Base-by-base conservation (phyloP, 2,329 filamentous ascomycete genomes). In the Cytospora piceicola region DNA sequence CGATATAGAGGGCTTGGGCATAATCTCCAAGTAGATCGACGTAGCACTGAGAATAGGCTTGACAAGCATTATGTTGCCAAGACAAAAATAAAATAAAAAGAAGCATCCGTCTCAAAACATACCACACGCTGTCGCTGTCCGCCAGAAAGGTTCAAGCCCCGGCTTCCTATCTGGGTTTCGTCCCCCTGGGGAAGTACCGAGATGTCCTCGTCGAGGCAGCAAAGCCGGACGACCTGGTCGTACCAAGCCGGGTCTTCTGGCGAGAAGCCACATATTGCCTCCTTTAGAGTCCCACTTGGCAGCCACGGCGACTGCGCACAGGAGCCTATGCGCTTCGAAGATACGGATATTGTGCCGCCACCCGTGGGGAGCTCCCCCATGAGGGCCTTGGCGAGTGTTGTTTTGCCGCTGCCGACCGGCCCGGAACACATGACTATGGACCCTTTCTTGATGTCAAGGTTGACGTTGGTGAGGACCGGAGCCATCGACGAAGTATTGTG, bases 101-200 rank as follows among this genome's bases (percentile, higher is more conserved):
- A 36, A 36, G 14, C 3, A 36, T 32, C 4, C 9, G 30, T 5
- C 3, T 14, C 34, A 36, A 15, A 36, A 42, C 36, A 42, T 79
- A 79, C 72, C 74, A 78, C 4, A 55, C 52, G 4, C 70, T 57
- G 32, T 71, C 59, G 53, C 20, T 71, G 69, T 20, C 70, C 70
- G 14, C 69, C 69, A 58, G 68, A 71, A 20, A 71, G 65, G 3
- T 57, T 49, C 6, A 59, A 54, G 20, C 69, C 68, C 12, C 61
- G 58, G 27, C 61, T 69, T n/a, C 70, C 70, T n/a, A 60, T 64
- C 2, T 39, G n/a, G 6, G 68, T 69, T 15, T 58, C 54, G 57
- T 70, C 70, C 15, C 66, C 64, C 7, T 29, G 36, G 3, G 55
- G 52, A 34, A 71, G 27, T 15, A 54, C 29, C 15, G 29, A 20